These are phyloP conservation scores for Kodamaea sagamina DNA, from an alignment of 805 yeast species.

Conservation along the genomic window DNA sequence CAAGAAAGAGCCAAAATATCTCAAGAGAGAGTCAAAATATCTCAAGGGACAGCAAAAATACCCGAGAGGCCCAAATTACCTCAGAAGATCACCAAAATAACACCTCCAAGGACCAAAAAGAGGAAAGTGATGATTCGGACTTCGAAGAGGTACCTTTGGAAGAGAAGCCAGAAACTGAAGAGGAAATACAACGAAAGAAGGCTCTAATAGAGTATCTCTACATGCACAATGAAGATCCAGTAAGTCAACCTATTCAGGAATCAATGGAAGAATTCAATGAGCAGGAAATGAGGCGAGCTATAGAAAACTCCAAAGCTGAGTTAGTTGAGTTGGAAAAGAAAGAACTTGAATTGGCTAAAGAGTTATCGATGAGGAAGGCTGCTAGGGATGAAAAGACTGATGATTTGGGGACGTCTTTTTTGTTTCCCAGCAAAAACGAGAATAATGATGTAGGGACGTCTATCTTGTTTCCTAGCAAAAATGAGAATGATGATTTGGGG, in stretches of 20 bases:
- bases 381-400: background rate
- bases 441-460: background rate
- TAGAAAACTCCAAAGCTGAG: background rate
- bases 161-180: conserved; percentile 23
- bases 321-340: background rate
- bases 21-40: no score
- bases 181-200: conserved; percentile 27
- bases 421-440: background rate
- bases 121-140: conserved; percentile 17
- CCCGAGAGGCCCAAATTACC: background rate
- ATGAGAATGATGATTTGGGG: background rate
- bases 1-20: no score
- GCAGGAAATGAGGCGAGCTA: conserved; percentile 2
- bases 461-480: no score
- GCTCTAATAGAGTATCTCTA: conserved; percentile 42
- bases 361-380: conserved; percentile 8
- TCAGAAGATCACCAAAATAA: background rate
- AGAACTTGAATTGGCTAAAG: conserved; percentile 1
- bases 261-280: background rate
- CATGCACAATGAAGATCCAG: conserved; percentile 24
- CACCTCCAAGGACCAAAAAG: background rate
- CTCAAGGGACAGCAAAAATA: no score
- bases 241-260: background rate
- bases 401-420: conserved; percentile 7
- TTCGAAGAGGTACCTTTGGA: conserved; percentile 29